Conservation (phyloP, 257 asterid species). For the Nicotiana otophora region DNA sequence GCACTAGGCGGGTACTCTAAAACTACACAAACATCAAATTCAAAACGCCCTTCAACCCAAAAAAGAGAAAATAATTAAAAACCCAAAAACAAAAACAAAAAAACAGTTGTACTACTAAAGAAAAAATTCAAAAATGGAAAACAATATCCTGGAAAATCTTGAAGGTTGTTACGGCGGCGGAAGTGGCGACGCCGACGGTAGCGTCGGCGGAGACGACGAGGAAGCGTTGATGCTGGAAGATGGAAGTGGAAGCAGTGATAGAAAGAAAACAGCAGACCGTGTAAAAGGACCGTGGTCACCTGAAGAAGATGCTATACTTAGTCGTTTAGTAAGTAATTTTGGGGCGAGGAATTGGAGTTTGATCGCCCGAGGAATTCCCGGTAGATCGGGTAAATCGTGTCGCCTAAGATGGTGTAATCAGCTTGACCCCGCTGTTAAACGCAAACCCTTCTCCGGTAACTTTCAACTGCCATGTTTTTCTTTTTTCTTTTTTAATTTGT, state of each 20-base stretch:
- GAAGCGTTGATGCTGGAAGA: constrained; percentile 27
- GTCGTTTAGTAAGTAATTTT: constrained; percentile 53
- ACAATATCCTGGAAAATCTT: not conserved
- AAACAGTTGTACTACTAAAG: no score
- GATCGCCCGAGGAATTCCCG: constrained; percentile 81
- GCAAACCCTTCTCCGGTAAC: constrained; percentile 80
- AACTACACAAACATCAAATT: not conserved
- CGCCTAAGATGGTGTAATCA: constrained; percentile 97
- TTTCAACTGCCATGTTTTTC: not conserved
- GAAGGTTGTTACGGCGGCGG: not conserved
- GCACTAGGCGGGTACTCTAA: constrained; percentile 16
- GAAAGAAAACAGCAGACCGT: constrained; percentile 39
- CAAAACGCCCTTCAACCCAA: no score
- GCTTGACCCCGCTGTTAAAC: constrained; percentile 78
- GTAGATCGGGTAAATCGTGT: constrained; percentile 90
- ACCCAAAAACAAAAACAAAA: not conserved
- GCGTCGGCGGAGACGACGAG: constrained; percentile 12
- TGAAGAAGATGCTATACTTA: constrained; percentile 69
- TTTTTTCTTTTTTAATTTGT: not conserved
- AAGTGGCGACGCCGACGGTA: not conserved
- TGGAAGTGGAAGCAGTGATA: constrained; percentile 30
- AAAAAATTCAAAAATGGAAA: not conserved
- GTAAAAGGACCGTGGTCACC: constrained; percentile 96
- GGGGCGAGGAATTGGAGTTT: constrained; percentile 92
- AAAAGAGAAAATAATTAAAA: not conserved